Evolutionary conservation across 495 filamentous ascomycete genomes (phyloP).

Genomic region (Neurospora discreta): DNA sequence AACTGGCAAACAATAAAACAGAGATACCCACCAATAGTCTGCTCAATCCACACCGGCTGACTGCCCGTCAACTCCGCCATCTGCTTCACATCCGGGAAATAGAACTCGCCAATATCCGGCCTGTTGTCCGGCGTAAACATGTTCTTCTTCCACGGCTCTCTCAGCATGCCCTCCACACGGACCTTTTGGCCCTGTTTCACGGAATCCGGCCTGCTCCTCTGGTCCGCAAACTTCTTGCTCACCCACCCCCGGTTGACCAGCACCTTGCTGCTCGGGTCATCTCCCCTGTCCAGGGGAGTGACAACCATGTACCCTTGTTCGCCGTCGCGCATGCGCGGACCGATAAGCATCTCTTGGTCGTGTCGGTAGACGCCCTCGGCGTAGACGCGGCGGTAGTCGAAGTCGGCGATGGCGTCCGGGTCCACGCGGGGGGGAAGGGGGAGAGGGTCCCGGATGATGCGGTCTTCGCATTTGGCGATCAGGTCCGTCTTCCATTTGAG

Average conservation of each 20-base stretch:
- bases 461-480: slow-evolving; percentile 81
- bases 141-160: slow-evolving; percentile 92
- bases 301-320: slow-evolving; percentile 83
- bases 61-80: slow-evolving; percentile 83
- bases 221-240: slow-evolving; percentile 51
- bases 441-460: slow-evolving; percentile 72
- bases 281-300: slow-evolving; percentile 70
- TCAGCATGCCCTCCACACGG: slow-evolving; percentile 67
- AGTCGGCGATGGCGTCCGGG: slow-evolving; percentile 65
- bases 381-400: slow-evolving; percentile 81
- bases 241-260: slow-evolving; percentile 91
- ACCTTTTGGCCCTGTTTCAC: slow-evolving; percentile 53
- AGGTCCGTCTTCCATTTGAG: slow-evolving; percentile 88
- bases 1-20: slow-evolving; percentile 3
- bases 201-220: slow-evolving; percentile 48
- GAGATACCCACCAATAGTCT: slow-evolving; percentile 68
- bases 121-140: slow-evolving; percentile 89
- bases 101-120: slow-evolving; percentile 73
- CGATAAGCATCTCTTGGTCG: slow-evolving; percentile 91
- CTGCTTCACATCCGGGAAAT: slow-evolving; percentile 86
- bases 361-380: slow-evolving; percentile 68
- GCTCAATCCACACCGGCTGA: slow-evolving; percentile 88
- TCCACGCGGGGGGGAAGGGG: slow-evolving; percentile 79
- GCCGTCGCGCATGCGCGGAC: slow-evolving; percentile 79
- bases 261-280: slow-evolving; percentile 39